Conservation (phyloP, 176 grass and related monocot species). For the Carex littledalei region DNA sequence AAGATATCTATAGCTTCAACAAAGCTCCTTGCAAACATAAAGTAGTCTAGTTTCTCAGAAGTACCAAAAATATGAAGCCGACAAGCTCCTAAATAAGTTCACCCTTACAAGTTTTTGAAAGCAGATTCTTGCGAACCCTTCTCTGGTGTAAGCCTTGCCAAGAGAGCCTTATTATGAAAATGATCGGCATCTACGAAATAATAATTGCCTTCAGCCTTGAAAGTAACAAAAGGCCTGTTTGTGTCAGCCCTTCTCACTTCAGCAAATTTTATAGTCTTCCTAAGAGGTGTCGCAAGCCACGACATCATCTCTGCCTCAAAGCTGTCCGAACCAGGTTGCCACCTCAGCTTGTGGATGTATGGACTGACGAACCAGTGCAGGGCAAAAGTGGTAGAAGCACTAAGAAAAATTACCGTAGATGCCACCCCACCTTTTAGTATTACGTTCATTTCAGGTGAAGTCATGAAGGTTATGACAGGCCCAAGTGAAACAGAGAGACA, state of each 20-base stretch:
- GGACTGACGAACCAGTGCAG: slow-evolving; percentile 97
- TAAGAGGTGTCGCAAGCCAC: slow-evolving; percentile 74
- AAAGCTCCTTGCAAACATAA: background rate
- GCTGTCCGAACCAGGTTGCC: slow-evolving; percentile 83
- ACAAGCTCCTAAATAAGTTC: background rate
- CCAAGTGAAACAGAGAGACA: slow-evolving; percentile 88
- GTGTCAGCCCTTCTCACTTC: slow-evolving; percentile 69
- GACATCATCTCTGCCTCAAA: slow-evolving; percentile 78
- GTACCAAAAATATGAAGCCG: background rate
- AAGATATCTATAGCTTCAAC: background rate
- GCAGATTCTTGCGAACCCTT: slow-evolving; percentile 60
- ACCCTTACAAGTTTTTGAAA: slow-evolving; percentile 80
- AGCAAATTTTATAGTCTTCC: slow-evolving; percentile 74
- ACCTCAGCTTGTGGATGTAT: slow-evolving; percentile 95
- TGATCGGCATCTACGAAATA: slow-evolving; percentile 80
- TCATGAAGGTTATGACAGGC: slow-evolving; percentile 99
- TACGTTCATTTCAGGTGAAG: slow-evolving; percentile 88
- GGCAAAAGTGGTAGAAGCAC: slow-evolving; percentile 73
- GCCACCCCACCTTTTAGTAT: slow-evolving; percentile 92
- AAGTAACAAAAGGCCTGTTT: slow-evolving; percentile 76
- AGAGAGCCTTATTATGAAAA: slow-evolving; percentile 77
- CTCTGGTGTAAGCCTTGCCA: slow-evolving; percentile 74
- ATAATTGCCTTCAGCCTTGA: slow-evolving; percentile 63
- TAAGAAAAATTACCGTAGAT: slow-evolving; percentile 87
- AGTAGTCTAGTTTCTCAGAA: background rate